Evolutionary conservation across 257 asterid species (phyloP).

Genomic region (Fraxinus pennsylvanica): DNA sequence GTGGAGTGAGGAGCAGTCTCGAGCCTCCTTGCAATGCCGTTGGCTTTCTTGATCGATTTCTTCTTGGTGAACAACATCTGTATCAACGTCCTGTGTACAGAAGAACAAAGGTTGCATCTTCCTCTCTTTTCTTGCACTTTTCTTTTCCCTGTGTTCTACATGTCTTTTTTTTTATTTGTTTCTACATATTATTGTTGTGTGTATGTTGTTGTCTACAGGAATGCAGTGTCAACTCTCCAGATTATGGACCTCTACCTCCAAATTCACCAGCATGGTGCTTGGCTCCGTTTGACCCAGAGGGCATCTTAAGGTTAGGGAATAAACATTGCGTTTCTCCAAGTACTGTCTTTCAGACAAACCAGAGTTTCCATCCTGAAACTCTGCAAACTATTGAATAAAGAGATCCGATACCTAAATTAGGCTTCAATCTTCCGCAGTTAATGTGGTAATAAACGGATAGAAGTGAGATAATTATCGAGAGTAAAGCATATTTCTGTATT

Average conservation of each 20-base stretch:
- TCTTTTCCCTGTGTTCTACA: constrained; percentile 11
- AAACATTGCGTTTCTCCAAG: constrained; percentile 2
- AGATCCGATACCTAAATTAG: constrained; percentile 2
- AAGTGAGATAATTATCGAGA: background rate
- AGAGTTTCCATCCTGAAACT: constrained; percentile 1
- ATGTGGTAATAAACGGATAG: background rate
- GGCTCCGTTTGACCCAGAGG: constrained; percentile 96
- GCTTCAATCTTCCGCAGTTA: background rate
- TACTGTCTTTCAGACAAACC: constrained; percentile 8
- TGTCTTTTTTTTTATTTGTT: background rate
- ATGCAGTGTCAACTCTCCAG: constrained; percentile 89
- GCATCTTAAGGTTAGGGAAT: constrained; percentile 65
- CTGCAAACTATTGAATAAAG: background rate
- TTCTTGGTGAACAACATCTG: constrained; percentile 81
- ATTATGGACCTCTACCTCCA: constrained; percentile 78
- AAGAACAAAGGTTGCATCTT: constrained; percentile 69
- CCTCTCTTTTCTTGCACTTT: constrained; percentile 10
- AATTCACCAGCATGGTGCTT: constrained; percentile 90
- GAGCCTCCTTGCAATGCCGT: constrained; percentile 91
- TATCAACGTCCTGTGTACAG: constrained; percentile 85
- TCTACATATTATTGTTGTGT: background rate
- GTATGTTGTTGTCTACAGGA: constrained; percentile 45
- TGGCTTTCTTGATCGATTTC: constrained; percentile 72
- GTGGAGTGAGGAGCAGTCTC: constrained; percentile 82
- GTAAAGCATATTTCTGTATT: background rate